Percentiles rank a stretch among this genome's conserved stretches.
Evolutionary conservation across 2,329 filamentous ascomycete genomes (phyloP).

Genomic region (Tetracladium maxilliforme): DNA sequence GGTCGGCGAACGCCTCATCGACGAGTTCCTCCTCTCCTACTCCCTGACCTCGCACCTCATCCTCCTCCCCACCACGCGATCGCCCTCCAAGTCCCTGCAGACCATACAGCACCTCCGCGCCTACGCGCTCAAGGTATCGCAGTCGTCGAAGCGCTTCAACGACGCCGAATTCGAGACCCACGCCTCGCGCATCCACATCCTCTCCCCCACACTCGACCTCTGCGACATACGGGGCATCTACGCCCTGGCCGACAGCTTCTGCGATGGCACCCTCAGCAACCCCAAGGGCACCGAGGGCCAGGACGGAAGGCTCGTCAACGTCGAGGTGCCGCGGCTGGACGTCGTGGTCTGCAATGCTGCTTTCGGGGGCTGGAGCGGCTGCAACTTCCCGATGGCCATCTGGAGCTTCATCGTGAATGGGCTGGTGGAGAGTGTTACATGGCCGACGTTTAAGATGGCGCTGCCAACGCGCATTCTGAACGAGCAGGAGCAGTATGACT

Average conservation of each 20-base stretch:
- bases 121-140: no score
- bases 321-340: constrained; percentile 58
- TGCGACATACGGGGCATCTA: constrained; percentile 38
- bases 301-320: constrained; percentile 20
- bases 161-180: constrained; percentile 26
- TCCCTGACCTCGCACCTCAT: constrained; percentile 56
- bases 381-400: constrained; percentile 51
- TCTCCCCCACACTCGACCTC: constrained; percentile 43
- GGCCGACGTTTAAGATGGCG: constrained; percentile 65
- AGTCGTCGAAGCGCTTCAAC: constrained; percentile 22
- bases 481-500: no score
- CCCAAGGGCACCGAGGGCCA: constrained; percentile 18
- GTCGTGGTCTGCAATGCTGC: constrained; percentile 76
- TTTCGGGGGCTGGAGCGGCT: constrained; percentile 71
- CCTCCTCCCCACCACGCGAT: constrained; percentile 74
- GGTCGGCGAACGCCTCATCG: constrained; percentile 71
- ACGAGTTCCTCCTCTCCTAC: constrained; percentile 67
- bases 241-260: constrained; percentile 10
- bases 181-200: constrained; percentile 37
- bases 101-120: constrained; percentile 56
- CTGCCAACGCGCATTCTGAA: no score
- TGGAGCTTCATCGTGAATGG: constrained; percentile 44
- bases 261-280: constrained; percentile 27
- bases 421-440: constrained; percentile 54
- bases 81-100: constrained; percentile 55